Base-by-base conservation (phyloP, 2,329 filamentous ascomycete species). In the Colletotrichum destructivum region DNA sequence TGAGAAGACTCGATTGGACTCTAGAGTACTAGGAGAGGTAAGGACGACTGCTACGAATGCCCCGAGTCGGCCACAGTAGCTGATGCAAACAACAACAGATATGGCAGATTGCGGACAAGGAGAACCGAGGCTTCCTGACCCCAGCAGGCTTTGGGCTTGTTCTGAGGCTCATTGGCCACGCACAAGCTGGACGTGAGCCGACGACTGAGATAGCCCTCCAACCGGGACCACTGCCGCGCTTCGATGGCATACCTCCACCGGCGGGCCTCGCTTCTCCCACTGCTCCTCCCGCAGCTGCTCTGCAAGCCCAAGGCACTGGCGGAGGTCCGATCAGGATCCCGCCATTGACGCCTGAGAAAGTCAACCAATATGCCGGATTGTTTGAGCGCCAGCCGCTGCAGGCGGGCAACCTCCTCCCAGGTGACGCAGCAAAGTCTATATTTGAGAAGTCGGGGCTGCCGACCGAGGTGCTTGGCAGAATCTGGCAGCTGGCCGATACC, bases 101-200 rank as follows among this genome's bases (percentile, higher is more conserved):
- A 88, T 99, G 96, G 96, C 96, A 98, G 84, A 96, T 99, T 81
- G 96, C 96, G 76, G 96, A 99, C 85, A 95, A 90, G 75, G 96
- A 98, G 85, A 99, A 99, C 85, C 91, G 95, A 75, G 96, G 96
- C 63, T 93, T 98, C 76, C 87, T 99, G 76, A 98, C 95, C 44
- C 95, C 95, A 23, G 90, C 95, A 52, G 96, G 96, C 80, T 99
- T 99, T 84, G 94, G 95, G 73, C 90, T 98, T 80, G 96, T 97
- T 69, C 84, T 99, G 80, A 91, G 96, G 78, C 90, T 99, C 80
- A 98, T 99, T 80, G 96, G 95, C 72, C 96, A 98, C 84, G 95
- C 95, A 75, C 96, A 99, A 84, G 94, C 93, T 75, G 94, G 94
- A 78, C 91, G 93, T 81, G 90, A 94, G 78, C 95, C 95, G 6